Conservation (phyloP, 768 basidiomycete genomes). For the Cystoderma amianthinum region DNA sequence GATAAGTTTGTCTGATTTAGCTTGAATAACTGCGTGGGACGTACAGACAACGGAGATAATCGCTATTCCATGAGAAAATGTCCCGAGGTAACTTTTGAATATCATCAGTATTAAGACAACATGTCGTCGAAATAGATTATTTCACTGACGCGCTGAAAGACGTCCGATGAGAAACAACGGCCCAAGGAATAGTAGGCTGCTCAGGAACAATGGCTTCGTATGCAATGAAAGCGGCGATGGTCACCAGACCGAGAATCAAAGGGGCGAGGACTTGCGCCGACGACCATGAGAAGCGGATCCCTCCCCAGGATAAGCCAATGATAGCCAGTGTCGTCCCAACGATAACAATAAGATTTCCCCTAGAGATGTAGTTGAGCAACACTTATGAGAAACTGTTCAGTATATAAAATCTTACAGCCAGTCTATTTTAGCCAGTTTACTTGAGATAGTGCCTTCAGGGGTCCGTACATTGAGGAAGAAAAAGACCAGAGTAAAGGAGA, state of each 20-base stretch:
- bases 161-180: neutral
- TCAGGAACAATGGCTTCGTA: slow-evolving; percentile 28
- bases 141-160: slow-evolving; percentile 26
- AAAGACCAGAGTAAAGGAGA: too few relatives aligned
- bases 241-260: slow-evolving; percentile 32
- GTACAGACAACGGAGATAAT: too few relatives aligned
- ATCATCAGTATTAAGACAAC: neutral
- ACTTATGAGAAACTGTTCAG: too few relatives aligned
- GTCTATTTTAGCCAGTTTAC: too few relatives aligned
- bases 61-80: too few relatives aligned
- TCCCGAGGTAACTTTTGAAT: neutral
- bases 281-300: slow-evolving; percentile 33
- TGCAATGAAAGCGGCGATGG: slow-evolving; percentile 27
- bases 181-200: too few relatives aligned
- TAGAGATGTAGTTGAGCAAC: too few relatives aligned
- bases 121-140: slow-evolving; percentile 28
- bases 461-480: too few relatives aligned
- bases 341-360: too few relatives aligned
- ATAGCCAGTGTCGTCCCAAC: too few relatives aligned
- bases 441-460: too few relatives aligned
- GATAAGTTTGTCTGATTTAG: slow-evolving; percentile 5
- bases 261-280: slow-evolving; percentile 33
- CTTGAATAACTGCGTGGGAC: neutral
- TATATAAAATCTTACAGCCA: too few relatives aligned
- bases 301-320: slow-evolving; percentile 43